Evolutionary conservation across 352 stramenopile species (phyloP).

Genomic region (Pythium coloratum): DNA sequence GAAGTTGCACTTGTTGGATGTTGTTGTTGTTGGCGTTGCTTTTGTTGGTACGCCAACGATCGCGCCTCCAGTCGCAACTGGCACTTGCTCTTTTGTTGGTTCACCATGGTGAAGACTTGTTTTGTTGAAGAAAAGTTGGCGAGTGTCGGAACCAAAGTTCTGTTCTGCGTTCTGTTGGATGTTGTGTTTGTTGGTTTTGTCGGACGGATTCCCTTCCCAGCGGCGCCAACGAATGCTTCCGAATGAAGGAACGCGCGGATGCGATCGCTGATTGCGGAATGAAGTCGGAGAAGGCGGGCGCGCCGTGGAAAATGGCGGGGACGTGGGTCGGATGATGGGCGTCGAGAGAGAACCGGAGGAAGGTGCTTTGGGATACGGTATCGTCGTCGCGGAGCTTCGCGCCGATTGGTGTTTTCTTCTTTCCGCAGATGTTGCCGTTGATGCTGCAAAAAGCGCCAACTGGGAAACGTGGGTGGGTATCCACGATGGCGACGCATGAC

Average conservation of each 20-base stretch:
- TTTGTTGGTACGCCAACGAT: conserved; percentile 36
- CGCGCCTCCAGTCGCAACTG: conserved; percentile 68
- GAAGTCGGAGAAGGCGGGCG: neutral
- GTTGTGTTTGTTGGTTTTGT: neutral
- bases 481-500: conserved; percentile 14
- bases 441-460: conserved; percentile 4
- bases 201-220: neutral
- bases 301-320: neutral
- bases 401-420: conserved; percentile 22
- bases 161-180: neutral
- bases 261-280: conserved; percentile 13
- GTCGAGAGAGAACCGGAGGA: conserved; percentile 8
- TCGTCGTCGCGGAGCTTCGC: conserved; percentile 8
- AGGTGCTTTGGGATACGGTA: neutral
- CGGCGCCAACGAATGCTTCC: neutral
- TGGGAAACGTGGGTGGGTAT: conserved; percentile 2
- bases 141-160: neutral
- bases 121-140: neutral
- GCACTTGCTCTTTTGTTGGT: conserved; percentile 66
- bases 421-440: conserved; percentile 31
- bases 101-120: conserved; percentile 36
- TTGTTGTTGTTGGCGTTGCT: conserved; percentile 13
- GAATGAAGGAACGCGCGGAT: neutral
- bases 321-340: neutral
- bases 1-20: conserved; percentile 4